A percentile compares a stretch with the other conserved stretches of the same genome.
phyloP scores from a whole-genome alignment of 1,139 yeast species.

The Taphrina deformans region DNA sequence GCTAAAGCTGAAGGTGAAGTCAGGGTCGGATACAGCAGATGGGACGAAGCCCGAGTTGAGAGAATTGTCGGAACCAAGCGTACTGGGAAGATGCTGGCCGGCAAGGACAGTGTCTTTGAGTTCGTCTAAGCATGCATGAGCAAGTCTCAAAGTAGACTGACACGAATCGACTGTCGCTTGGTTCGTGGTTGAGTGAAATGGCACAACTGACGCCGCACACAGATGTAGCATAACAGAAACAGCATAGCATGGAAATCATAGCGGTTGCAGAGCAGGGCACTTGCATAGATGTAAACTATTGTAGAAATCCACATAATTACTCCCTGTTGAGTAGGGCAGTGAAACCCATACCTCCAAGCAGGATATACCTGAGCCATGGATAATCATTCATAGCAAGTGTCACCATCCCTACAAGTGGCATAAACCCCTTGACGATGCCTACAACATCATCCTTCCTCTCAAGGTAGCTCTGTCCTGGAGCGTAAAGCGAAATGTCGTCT shows the following conservation, averaged over 20 bases:
- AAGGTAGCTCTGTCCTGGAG: conserved; percentile 71
- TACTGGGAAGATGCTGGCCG: conserved; percentile 47
- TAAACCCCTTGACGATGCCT: conserved; percentile 86
- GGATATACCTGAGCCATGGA: conserved; percentile 66
- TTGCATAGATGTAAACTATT: background rate
- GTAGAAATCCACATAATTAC: conserved; percentile 19
- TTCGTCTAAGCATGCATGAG: conserved; percentile 37
- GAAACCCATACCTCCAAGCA: conserved; percentile 67
- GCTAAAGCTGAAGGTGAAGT: conserved; percentile 52
- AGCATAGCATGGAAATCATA: background rate
- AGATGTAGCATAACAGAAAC: too few species aligned
- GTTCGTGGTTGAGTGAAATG: too few species aligned
- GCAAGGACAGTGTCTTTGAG: conserved; percentile 40
- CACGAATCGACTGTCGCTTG: too few species aligned
- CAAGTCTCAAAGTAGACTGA: too few species aligned
- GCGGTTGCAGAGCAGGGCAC: too few species aligned
- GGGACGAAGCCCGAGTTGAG: conserved; percentile 80
- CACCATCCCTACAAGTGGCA: conserved; percentile 89
- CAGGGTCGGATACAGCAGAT: conserved; percentile 67
- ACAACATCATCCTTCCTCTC: conserved; percentile 74
- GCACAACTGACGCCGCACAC: too few species aligned
- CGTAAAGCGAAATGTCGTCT: conserved; percentile 84
- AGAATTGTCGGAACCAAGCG: conserved; percentile 80
- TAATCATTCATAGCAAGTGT: conserved; percentile 78
- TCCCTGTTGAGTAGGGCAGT: conserved; percentile 46